Evolutionary conservation across 352 stramenopile species (phyloP), one percentile per base, ranked within the genome.

Genomic region (Phytophthora colocasiae): DNA sequence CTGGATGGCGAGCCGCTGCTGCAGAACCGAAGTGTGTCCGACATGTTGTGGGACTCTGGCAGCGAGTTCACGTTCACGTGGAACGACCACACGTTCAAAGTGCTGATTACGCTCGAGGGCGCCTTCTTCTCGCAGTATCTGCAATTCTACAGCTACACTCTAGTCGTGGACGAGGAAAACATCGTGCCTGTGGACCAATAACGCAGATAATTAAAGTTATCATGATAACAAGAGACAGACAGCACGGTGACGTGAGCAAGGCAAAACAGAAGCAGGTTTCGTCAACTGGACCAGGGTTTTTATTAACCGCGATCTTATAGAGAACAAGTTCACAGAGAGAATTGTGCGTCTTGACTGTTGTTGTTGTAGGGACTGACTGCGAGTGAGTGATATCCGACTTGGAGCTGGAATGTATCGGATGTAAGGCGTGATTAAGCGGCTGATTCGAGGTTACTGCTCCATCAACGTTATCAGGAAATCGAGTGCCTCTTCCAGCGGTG

Each of bases 41-140:
- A 90, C 70, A 88, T 95, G 57, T 65, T 95, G 43, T 95, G 87
- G 87, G 87, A 95, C 60, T 75, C 82, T 4, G 87, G 87, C 59
- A 91, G 83, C 59, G 78, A 91, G 62, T 91, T 89, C 46, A 71
- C 73, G 6, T 93, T 95, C 55, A 74, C 82, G 48, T 87, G 75
- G 78, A 66, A 75, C 14, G 67, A 80, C 15, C 87, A 92, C 64
- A 83, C 74, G 38, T 88, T 95, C 62, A 89, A 91, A 59, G 81
- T 91, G 46, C 66, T 90, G 39, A 93, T 95, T 55, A 72, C 81
- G 14, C 72, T 93, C 14, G 87, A 95, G 58, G 87, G 87, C 19
- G 83, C 87, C 12, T 93, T 95, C 71, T 95, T 95, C 69, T 95
- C 87, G 65, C 82, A 90, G 65, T 90, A 87, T 69, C 52, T 90